Evolutionary conservation across 192 early-diverging fungal genomes (phyloP), one percentile per base, ranked within the genome.

Genomic region (Nowakowskiella sp.): DNA sequence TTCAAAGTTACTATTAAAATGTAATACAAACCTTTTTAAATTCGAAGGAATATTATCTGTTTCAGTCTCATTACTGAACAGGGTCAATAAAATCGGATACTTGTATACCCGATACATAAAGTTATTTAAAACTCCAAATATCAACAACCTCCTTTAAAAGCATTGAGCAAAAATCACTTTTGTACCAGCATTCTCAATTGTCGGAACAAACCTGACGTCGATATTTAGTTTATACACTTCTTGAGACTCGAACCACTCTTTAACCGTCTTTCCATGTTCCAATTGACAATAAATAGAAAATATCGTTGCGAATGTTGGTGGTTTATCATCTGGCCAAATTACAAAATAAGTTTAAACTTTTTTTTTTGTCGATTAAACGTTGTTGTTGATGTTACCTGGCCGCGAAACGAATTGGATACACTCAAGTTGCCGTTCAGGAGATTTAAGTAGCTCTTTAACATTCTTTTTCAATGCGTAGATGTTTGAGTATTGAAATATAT

Each of bases 401-500:
- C 71, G 49, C 3, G 72, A 77, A 8, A 97, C 83, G 68, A 90
- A 94, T 13, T 61, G 58, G 4, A 78, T 53, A 63, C 91, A 91
- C 51, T 97, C 88, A 23, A 64, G 63, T 57, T 91, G 91, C 33
- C 87, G 43, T 9, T 80, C 72, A 10, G 61, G 63, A 31, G 80
- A 76, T 10, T 77, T 64, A 36, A 90, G 66, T 26, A 94, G 27
- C 24, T 55, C 64, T 47, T 68, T 76, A 22, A 94, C 68, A 52
- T 78, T 71, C 10, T 74, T 63, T 34, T 72, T 81, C 32, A 87
- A 67, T 0, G 78, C 73, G 58, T 99, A 99, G 0, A 94, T 66
- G 58, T 99, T 99, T 53, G 82, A 77, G 60, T 92, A 99, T 79
- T 95, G 89, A 65, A 97, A 97, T 19, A 99, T 84, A 53, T 97